Evolutionary conservation across 2,329 filamentous ascomycete species (phyloP).

Genomic region (Hypoxylon sp.): DNA sequence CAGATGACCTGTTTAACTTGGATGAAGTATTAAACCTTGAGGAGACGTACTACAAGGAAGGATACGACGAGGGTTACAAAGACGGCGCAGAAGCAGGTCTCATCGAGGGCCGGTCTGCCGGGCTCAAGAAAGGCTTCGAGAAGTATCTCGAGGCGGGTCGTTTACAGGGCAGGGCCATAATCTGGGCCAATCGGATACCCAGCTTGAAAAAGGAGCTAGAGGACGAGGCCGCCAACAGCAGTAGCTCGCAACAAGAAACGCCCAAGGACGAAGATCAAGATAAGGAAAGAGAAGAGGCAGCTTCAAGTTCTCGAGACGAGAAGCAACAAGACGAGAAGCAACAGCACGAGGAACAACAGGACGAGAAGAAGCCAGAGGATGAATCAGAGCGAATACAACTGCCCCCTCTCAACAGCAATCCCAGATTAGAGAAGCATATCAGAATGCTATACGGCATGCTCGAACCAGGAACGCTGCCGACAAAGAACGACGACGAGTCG

Average conservation of each 20-base stretch:
- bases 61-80: conserved; percentile 75
- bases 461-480: conserved; percentile 79
- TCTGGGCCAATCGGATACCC: conserved; percentile 82
- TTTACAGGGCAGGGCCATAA: conserved; percentile 76
- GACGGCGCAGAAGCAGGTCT: conserved; percentile 82
- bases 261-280: not conserved
- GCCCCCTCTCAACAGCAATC: conserved; percentile 57
- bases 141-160: conserved; percentile 85
- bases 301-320: conserved; percentile 10
- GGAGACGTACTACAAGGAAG: conserved; percentile 80
- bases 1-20: conserved; percentile 64
- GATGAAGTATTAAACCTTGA: conserved; percentile 67
- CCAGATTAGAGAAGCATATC: conserved; percentile 79
- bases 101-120: conserved; percentile 88
- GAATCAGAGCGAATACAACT: conserved; percentile 51
- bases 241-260: conserved; percentile 3
- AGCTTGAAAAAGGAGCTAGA: conserved; percentile 20
- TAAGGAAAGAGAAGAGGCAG: not conserved
- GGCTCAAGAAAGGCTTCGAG: conserved; percentile 90
- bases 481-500: conserved; percentile 84
- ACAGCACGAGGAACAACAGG: too few species aligned
- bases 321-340: too few species aligned
- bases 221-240: conserved; percentile 1
- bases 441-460: conserved; percentile 77
- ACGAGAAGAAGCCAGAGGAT: too few species aligned